Percentiles rank a stretch among this genome's conserved stretches.
Conservation (phyloP, 2,329 filamentous ascomycete genomes). For the Arthrobotrys musiformis region DNA sequence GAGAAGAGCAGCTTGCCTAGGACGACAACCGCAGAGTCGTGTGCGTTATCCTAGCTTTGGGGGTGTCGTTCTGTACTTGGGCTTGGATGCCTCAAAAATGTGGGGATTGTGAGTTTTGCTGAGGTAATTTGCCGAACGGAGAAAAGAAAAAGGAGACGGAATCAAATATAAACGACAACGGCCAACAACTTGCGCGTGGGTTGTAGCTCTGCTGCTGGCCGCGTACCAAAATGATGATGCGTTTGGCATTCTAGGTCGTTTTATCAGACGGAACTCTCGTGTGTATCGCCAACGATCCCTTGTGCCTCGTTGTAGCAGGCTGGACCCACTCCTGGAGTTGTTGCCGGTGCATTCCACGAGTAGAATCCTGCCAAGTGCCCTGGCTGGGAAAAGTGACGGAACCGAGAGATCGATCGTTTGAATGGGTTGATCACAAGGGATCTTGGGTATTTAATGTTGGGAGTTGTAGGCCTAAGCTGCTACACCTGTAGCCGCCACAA, state of each 20-base stretch:
- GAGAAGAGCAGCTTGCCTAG: neutral
- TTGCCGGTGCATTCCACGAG: constrained; percentile 22
- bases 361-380: constrained; percentile 16
- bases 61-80: neutral
- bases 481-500: constrained; percentile 3
- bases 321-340: constrained; percentile 48
- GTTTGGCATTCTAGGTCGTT: neutral
- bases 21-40: neutral
- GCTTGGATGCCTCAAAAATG: constrained; percentile 7
- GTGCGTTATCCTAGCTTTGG: neutral
- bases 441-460: constrained; percentile 11
- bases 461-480: neutral
- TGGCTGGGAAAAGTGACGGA: constrained; percentile 21
- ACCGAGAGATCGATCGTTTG: constrained; percentile 20
- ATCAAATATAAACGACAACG: constrained; percentile 3
- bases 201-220: neutral
- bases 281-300: constrained; percentile 29
- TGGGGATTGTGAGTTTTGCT: constrained; percentile 16
- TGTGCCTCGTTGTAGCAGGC: constrained; percentile 21
- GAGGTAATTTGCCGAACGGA: constrained; percentile 17
- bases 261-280: constrained; percentile 1
- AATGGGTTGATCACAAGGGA: constrained; percentile 3
- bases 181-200: neutral
- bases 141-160: constrained; percentile 12
- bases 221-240: neutral